Conservation (phyloP, 805 yeast genomes). For the Wickerhamiella hasegawae region DNA sequence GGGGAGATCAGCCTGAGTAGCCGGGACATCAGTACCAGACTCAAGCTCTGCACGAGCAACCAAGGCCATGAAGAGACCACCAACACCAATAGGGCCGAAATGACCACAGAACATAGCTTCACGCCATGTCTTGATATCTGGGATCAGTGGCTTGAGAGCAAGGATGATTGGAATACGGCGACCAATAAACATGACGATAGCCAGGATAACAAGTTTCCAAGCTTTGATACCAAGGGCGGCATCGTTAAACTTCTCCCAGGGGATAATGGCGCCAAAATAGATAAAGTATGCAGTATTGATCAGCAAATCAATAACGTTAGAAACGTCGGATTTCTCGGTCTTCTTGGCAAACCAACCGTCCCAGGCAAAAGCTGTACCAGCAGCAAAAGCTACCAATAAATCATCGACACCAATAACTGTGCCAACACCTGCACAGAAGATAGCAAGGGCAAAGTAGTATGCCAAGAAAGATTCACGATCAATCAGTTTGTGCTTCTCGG, state of each 20-base stretch:
- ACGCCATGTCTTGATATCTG: constrained; percentile 82
- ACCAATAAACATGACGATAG: constrained; percentile 55
- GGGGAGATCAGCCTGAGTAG: constrained; percentile 29
- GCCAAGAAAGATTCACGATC: constrained; percentile 84
- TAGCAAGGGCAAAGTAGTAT: constrained; percentile 64
- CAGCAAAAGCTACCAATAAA: constrained; percentile 73
- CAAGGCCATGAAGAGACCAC: constrained; percentile 75
- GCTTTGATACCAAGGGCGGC: constrained; percentile 42
- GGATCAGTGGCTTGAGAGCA: constrained; percentile 58
- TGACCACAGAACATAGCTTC: constrained; percentile 91
- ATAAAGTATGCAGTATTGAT: constrained; percentile 76
- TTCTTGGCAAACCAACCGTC: constrained; percentile 74
- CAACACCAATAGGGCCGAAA: constrained; percentile 94
- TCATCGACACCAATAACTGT: constrained; percentile 81
- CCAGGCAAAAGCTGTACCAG: constrained; percentile 91
- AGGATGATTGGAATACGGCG: constrained; percentile 75
- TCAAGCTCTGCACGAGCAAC: constrained; percentile 63
- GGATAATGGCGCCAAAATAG: constrained; percentile 79
- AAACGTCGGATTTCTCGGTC: constrained; percentile 74
- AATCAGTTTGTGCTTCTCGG: constrained; percentile 50
- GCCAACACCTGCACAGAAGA: constrained; percentile 80
- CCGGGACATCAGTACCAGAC: constrained; percentile 40
- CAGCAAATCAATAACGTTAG: constrained; percentile 76
- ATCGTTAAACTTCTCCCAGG: constrained; percentile 69
- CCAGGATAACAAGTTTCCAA: constrained; percentile 67